These are phyloP conservation scores for Phytopythium vexans DNA, from an alignment of 352 stramenopile genomes.

Conservation along the genomic window DNA sequence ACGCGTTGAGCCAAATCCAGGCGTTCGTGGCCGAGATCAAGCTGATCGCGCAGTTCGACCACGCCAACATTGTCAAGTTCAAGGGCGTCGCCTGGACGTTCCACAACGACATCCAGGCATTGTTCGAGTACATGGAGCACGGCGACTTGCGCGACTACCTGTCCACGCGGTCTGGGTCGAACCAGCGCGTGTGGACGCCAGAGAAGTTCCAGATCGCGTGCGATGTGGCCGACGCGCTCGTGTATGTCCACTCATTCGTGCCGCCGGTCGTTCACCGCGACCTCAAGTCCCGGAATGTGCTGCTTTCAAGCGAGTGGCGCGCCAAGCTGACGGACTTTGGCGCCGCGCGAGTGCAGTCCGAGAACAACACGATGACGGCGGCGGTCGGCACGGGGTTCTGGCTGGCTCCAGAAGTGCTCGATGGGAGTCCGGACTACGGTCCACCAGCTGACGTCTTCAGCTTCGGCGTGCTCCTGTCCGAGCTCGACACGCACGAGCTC, in stretches of 20 bases:
- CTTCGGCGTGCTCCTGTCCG: constrained; percentile 57
- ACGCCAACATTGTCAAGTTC: constrained; percentile 64
- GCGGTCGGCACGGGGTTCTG: constrained; percentile 7
- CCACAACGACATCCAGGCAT: constrained; percentile 45
- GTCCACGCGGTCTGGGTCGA: background rate
- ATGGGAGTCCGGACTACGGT: constrained; percentile 35
- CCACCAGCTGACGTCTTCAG: constrained; percentile 65
- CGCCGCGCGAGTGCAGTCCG: background rate
- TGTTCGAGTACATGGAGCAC: constrained; percentile 76
- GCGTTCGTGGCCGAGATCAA: constrained; percentile 74
- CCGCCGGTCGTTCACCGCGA: constrained; percentile 12
- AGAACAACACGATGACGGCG: constrained; percentile 6
- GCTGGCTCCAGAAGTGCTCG: constrained; percentile 16
- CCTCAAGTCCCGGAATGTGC: constrained; percentile 12
- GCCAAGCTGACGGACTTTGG: constrained; percentile 13
- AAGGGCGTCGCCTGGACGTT: constrained; percentile 63
- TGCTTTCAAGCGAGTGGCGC: constrained; percentile 1
- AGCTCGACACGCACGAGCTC: constrained; percentile 8
- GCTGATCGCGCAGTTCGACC: constrained; percentile 51
- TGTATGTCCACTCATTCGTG: constrained; percentile 9
- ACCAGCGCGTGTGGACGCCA: constrained; percentile 18
- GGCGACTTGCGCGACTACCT: constrained; percentile 54
- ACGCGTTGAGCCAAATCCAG: constrained; percentile 1
- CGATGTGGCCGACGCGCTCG: constrained; percentile 11
- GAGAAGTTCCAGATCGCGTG: constrained; percentile 14